Base-by-base conservation (phyloP, 2,329 filamentous ascomycete species). In the Hypocreales sp. region DNA sequence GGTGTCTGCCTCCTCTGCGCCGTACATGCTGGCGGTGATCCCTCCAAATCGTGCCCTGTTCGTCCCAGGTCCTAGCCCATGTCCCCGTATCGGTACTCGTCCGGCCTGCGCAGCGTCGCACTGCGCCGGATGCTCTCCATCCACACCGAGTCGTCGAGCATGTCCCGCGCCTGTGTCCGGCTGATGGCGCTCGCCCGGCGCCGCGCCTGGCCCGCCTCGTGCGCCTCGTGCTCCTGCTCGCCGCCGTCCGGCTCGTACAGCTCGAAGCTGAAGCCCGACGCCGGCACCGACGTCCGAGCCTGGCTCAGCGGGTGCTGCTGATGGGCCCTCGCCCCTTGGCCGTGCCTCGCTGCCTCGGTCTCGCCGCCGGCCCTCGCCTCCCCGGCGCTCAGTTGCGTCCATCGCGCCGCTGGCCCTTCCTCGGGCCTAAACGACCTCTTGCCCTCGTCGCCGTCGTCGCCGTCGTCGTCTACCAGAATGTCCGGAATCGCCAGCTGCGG, bases 111-210 rank as follows among this genome's bases (percentile, higher is more conserved):
- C 28, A 66, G 67, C 28, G 84, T 93, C 40, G 90, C 83, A 55
- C 83, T 92, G 35, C 83, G 68, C 36, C 84, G 67, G 37, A 94
- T 84, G 59, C 81, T 92, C 55, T 92, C 82, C 27, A 87, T 81
- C 87, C 87, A 95, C 11, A 80, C 77, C 12, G 82, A 90, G 44
- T 87, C 80, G 43, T 90, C 82, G 29, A 95, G 65, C 46, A 90
- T 79, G 39, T 84, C 74, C 49, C 86, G 71, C 39, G 92, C 79
- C 42, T 84, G 78, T 25, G 75, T 69, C 26, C 77, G 74, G 43
- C 72, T 82, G 31, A 86, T 75, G 5, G 65, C 62, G 49, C 78
- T 84, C 29, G 67, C 71, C 15, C 73, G 67, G 23, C 76, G 58
- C 40, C 69, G 69, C 45, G 63, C 68, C 10, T 48, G 42, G 19